Base-by-base conservation (phyloP, 164 flowering plant genomes). In the Annona squamosa region DNA sequence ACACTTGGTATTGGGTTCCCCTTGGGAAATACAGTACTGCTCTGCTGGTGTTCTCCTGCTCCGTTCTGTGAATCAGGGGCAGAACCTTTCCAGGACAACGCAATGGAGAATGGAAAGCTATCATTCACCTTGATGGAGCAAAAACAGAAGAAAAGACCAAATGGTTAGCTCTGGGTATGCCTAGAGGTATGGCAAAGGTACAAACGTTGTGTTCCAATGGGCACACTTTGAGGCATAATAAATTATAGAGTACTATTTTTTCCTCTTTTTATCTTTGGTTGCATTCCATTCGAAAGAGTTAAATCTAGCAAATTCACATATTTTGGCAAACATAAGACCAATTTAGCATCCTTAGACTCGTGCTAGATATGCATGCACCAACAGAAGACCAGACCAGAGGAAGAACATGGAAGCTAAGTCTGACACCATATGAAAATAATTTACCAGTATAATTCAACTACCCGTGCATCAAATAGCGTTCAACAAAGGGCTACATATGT, bases 1-100 rank as follows among this genome's bases (percentile, higher is more conserved):
- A 88, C 69, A 83, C 97, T 91, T 2, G 98, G 98, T 5, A 91
- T 71, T 2, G 89, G 83, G 78, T 89, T 93, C 65, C 98, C 98
- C 80, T 87, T 92, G 41, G 94, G 90, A 74, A 94, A 90, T 17
- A 93, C 96, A 76, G 87, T 3, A 41, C 89, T 86, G 75, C 82
- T 85, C 70, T 89, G 97, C 26, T 83, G 86, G 45, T 84, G 86
- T 17, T 90, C 94, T 13, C 81, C 82, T 37, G 79, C 80, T 70
- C 88, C 92, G 84, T 83, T 83, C 71, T 89, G 86, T 4, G 86
- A 67, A 61, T 93, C 97, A 18, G 88, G 79, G 17, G 86, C 82
- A 75, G 90, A 68, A 19, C 89, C 90, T 78, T 89, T 93, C 97
- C 97, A 93, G 13, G 93, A 84, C 81, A 94, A 77, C 19, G 94